These are phyloP conservation scores for Craspedostauros australis DNA, from an alignment of 108 stramenopile species.

Conservation along the genomic window DNA sequence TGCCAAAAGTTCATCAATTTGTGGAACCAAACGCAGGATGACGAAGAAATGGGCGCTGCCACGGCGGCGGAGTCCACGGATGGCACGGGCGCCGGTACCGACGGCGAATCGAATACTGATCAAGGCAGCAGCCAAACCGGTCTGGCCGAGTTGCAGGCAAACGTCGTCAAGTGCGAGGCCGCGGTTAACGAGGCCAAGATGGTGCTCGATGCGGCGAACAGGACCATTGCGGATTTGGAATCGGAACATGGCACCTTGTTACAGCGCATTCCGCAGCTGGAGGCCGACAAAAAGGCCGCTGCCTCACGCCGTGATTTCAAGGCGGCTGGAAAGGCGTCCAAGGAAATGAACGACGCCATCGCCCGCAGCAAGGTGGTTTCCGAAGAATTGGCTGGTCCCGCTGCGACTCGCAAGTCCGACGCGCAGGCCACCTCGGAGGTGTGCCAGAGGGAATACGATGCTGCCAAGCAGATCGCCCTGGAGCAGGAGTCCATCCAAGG, in stretches of 20 bases:
- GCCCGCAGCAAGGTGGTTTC: slow-evolving; percentile 55
- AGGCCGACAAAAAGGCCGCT: slow-evolving; percentile 66
- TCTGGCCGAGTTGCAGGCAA: slow-evolving; percentile 40
- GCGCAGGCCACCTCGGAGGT: too few species aligned
- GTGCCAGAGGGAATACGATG: too few species aligned
- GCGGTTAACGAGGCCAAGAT: slow-evolving; percentile 62
- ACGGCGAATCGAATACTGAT: slow-evolving; percentile 9
- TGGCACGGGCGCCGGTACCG: slow-evolving; percentile 11
- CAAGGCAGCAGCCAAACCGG: background rate
- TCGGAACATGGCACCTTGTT: slow-evolving; percentile 43
- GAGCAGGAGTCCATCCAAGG: slow-evolving; percentile 52
- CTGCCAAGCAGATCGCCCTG: slow-evolving; percentile 54
- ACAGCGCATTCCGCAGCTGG: slow-evolving; percentile 53
- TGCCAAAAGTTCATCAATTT: slow-evolving; percentile 57
- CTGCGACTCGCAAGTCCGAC: slow-evolving; percentile 28
- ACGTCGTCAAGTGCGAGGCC: slow-evolving; percentile 72
- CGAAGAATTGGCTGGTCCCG: slow-evolving; percentile 53
- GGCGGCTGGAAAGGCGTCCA: slow-evolving; percentile 71
- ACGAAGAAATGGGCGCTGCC: slow-evolving; percentile 40
- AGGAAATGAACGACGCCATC: slow-evolving; percentile 79
- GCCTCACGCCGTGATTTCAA: slow-evolving; percentile 81
- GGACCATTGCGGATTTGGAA: slow-evolving; percentile 36
- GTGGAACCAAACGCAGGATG: too few species aligned
- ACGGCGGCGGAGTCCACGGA: slow-evolving; percentile 21
- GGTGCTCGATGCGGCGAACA: slow-evolving; percentile 38